phyloP scores from a whole-genome alignment of 1,284 basidiomycete species.

The Exobasidium rhododendri region DNA sequence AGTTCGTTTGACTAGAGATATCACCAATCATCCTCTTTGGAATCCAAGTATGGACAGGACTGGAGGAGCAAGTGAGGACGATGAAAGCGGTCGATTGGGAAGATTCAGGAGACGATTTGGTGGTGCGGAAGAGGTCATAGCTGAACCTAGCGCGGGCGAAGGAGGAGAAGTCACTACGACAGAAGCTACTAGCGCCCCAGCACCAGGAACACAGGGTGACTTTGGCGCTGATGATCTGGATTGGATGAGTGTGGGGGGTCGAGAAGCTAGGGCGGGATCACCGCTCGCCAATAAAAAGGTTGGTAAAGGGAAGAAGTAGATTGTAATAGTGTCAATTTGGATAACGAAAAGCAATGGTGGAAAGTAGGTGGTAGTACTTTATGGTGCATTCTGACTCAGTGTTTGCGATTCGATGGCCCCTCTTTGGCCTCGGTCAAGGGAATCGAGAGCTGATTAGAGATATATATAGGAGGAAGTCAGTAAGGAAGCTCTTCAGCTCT shows the following conservation, averaged over 20 bases:
- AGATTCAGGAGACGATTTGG: constrained; percentile 50
- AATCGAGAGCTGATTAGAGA: not conserved
- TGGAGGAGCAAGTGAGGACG: constrained; percentile 39
- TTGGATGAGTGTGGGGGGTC: constrained; percentile 54
- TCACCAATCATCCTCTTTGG: constrained; percentile 53
- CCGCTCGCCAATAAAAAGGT: constrained; percentile 41
- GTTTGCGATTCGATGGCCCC: constrained; percentile 8
- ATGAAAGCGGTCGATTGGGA: constrained; percentile 50
- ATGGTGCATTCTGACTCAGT: constrained; percentile 6
- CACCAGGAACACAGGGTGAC: constrained; percentile 19
- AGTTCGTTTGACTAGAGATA: constrained; percentile 42
- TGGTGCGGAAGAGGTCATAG: constrained; percentile 20
- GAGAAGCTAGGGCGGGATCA: constrained; percentile 44
- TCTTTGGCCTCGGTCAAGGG: not conserved
- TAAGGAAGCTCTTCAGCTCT: not conserved
- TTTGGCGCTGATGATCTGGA: constrained; percentile 49
- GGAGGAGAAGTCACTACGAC: constrained; percentile 1
- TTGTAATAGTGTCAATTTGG: not conserved
- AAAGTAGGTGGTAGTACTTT: not conserved
- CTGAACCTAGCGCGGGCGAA: not conserved
- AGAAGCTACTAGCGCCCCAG: constrained; percentile 1
- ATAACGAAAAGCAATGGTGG: not conserved
- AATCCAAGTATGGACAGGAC: constrained; percentile 30
- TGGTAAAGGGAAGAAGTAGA: constrained; percentile 45
- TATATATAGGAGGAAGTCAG: not conserved